Conservation (phyloP, 2,329 filamentous ascomycete genomes). For the Paraphaeosphaeria sporulosa region DNA sequence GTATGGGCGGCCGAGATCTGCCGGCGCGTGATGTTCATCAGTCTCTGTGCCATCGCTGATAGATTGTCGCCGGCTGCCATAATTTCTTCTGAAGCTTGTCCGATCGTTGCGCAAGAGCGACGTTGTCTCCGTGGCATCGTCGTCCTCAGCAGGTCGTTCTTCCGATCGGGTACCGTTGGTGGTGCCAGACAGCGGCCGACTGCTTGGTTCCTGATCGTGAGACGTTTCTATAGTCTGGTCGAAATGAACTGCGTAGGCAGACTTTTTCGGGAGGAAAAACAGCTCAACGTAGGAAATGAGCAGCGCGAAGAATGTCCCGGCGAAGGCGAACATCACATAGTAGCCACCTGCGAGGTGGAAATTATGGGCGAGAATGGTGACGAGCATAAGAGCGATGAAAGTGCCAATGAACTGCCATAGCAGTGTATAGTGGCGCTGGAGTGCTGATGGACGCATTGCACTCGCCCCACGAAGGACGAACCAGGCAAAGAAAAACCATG, state of each 20-base stretch:
- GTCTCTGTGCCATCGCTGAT: conserved; percentile 46
- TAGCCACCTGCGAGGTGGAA: conserved; percentile 79
- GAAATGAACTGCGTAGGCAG: conserved; percentile 69
- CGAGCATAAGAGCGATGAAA: conserved; percentile 75
- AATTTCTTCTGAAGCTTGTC: conserved; percentile 64
- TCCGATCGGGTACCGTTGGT: conserved; percentile 40
- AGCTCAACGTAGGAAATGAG: conserved; percentile 81
- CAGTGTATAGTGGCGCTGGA: conserved; percentile 81
- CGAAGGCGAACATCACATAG: conserved; percentile 80
- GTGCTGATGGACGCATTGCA: conserved; percentile 81
- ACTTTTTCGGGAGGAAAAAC: conserved; percentile 74
- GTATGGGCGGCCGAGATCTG: conserved; percentile 54
- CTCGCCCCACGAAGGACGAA: conserved; percentile 80
- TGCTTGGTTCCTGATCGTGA: conserved; percentile 40
- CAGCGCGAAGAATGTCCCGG: conserved; percentile 75
- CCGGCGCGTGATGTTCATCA: conserved; percentile 46
- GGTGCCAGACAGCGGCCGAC: conserved; percentile 43
- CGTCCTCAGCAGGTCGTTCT: conserved; percentile 42
- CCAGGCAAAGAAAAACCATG: conserved; percentile 85
- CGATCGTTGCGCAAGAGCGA: conserved; percentile 62
- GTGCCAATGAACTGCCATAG: conserved; percentile 83
- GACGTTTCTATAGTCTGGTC: conserved; percentile 31
- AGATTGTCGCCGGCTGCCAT: conserved; percentile 48
- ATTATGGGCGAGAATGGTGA: conserved; percentile 79
- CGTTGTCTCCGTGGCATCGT: conserved; percentile 62